phyloP scores from a whole-genome alignment of 2,329 filamentous ascomycete species.

The Hypoxylon sp. region DNA sequence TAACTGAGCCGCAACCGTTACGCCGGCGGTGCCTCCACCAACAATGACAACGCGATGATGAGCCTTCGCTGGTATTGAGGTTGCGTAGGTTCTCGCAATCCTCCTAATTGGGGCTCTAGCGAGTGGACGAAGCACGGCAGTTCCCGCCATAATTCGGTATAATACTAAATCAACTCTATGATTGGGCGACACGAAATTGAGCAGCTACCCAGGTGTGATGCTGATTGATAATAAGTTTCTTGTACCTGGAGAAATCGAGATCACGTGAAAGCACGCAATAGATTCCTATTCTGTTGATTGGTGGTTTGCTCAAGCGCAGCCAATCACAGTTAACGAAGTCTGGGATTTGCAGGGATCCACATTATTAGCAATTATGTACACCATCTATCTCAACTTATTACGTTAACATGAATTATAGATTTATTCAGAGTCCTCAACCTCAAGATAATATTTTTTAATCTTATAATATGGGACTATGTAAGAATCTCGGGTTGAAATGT shows the following conservation, averaged over 20 bases:
- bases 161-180: slow-evolving; percentile 4
- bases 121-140: slow-evolving; percentile 43
- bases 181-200: slow-evolving; percentile 28
- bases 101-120: slow-evolving; percentile 38
- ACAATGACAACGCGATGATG: slow-evolving; percentile 77
- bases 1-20: slow-evolving; percentile 77
- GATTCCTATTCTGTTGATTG: slow-evolving; percentile 4
- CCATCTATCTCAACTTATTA: not conserved
- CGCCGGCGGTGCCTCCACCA: slow-evolving; percentile 76
- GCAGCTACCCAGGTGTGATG: slow-evolving; percentile 16
- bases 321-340: slow-evolving; percentile 18
- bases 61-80: slow-evolving; percentile 50
- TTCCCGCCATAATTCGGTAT: slow-evolving; percentile 29
- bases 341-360: not conserved
- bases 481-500: too few relatives aligned
- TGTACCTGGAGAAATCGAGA: slow-evolving; percentile 10
- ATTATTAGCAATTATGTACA: not conserved
- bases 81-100: slow-evolving; percentile 49
- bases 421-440: too few relatives aligned
- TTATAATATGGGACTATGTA: too few relatives aligned
- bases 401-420: too few relatives aligned
- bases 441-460: too few relatives aligned
- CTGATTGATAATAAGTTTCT: slow-evolving; percentile 25
- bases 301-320: slow-evolving; percentile 17
- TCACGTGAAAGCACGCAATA: slow-evolving; percentile 46